These are phyloP conservation scores for barley (Hordeum vulgare) DNA, from an alignment of 176 grass and related monocot genomes.

Conservation along the genomic window MorexV3_pseudomolecules_assembly NC_058524.1:627054264-627054763, in stretches of 20 bases:
- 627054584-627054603: too few relatives aligned
- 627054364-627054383: not conserved
- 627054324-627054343: not conserved
- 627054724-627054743: too few relatives aligned
- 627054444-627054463: slow-evolving; percentile 35
- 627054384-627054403: slow-evolving; percentile 29
- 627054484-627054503: slow-evolving; percentile 56
- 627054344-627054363: not conserved
- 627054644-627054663: too few relatives aligned
- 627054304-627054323: not conserved
- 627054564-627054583: slow-evolving; percentile 41
- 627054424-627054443: slow-evolving; percentile 45
- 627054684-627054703: too few relatives aligned
- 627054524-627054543: slow-evolving; percentile 44
- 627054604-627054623: too few relatives aligned
- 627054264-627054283: not conserved
- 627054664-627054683: too few relatives aligned
- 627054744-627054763: too few relatives aligned
- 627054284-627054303: not conserved
- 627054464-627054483: slow-evolving; percentile 22
- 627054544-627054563: slow-evolving; percentile 27
- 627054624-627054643: too few relatives aligned
- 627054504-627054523: slow-evolving; percentile 35
- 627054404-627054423: slow-evolving; percentile 49
- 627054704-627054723: too few relatives aligned